Percentiles rank a stretch among this genome's conserved stretches.
These are phyloP conservation scores for Incumbomyces delicatus DNA, from an alignment of 2,329 filamentous ascomycete genomes.

Conservation along the genomic window DNA sequence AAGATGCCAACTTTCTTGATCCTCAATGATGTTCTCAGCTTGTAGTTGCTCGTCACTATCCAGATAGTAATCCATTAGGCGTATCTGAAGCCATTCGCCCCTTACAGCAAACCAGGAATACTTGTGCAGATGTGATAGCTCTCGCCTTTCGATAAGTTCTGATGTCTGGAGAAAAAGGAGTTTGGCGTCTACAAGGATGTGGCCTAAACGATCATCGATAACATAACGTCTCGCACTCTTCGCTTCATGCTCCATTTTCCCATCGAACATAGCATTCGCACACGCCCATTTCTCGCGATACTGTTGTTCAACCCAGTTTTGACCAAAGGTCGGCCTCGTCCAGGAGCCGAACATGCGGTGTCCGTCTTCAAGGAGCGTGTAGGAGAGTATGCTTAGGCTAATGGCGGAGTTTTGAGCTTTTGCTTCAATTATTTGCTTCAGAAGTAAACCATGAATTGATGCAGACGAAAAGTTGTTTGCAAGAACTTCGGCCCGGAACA, in stretches of 20 bases:
- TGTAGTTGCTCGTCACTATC: background rate
- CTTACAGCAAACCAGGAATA: background rate
- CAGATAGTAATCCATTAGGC: constrained; percentile 1
- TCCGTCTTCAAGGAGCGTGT: background rate
- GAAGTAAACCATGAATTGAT: background rate
- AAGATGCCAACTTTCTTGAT: background rate
- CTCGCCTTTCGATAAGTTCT: background rate
- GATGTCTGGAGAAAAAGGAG: background rate
- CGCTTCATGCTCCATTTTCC: background rate
- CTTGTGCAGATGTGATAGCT: background rate
- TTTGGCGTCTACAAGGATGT: background rate
- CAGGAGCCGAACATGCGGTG: background rate
- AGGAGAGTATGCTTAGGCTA: background rate
- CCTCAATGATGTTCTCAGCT: background rate
- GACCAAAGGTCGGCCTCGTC: background rate
- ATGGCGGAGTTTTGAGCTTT: background rate
- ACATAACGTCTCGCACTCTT: background rate
- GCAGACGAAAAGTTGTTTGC: background rate
- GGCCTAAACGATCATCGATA: background rate
- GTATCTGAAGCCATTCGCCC: background rate
- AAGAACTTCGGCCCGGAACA: background rate
- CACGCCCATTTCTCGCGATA: background rate
- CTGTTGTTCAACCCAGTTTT: background rate
- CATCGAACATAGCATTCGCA: background rate
- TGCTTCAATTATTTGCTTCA: background rate